phyloP scores from a whole-genome alignment of 352 stramenopile genomes.

The Pythium phragmitis region DNA sequence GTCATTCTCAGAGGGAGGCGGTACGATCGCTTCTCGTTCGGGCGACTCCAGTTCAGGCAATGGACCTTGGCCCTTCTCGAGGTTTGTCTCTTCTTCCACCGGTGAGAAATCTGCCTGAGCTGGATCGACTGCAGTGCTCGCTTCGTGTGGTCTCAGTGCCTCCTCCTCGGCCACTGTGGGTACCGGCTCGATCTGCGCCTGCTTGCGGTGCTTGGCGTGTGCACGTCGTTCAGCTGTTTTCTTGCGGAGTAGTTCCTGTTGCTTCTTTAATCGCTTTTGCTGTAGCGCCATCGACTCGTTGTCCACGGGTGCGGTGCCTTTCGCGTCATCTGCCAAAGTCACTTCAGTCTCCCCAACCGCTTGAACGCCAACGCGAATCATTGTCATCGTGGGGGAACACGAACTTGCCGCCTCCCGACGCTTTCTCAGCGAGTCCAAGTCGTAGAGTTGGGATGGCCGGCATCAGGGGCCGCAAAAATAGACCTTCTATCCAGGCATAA shows the following conservation, averaged over 20 bases:
- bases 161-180: neutral
- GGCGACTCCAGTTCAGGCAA: too few relatives aligned
- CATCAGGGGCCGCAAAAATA: too few relatives aligned
- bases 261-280: conserved; percentile 24
- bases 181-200: neutral
- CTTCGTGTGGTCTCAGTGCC: neutral
- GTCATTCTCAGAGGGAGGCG: too few relatives aligned
- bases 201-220: conserved; percentile 40
- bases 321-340: neutral
- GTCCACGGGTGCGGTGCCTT: neutral
- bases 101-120: neutral
- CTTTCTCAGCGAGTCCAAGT: too few relatives aligned
- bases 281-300: conserved; percentile 1
- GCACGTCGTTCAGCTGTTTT: conserved; percentile 52
- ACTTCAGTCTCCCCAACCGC: neutral
- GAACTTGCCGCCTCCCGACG: too few relatives aligned
- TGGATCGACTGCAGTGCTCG: neutral
- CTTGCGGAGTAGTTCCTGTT: conserved; percentile 48
- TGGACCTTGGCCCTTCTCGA: neutral
- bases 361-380: conserved; percentile 14
- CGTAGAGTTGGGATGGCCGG: too few relatives aligned
- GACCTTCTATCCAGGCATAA: too few relatives aligned
- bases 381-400: neutral
- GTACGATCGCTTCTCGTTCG: neutral
- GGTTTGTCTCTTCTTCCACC: neutral